Base-by-base conservation (phyloP, 73 alveolate species). In the Paramecium primaurelia region DNA sequence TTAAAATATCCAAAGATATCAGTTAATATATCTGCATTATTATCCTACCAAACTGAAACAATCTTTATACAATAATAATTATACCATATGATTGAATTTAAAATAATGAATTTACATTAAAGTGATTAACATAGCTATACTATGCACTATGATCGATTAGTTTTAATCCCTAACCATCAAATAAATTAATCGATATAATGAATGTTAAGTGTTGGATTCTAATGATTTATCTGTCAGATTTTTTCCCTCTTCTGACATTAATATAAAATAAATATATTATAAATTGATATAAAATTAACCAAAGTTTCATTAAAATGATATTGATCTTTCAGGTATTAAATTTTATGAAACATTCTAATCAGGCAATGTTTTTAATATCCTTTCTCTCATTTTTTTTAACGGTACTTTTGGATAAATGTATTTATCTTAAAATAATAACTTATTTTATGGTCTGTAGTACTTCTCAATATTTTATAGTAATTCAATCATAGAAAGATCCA, bases 161-260 rank as follows among this genome's bases (percentile, higher is more conserved):
- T 80, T 80, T 22, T 59, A 32, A 80, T 80, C 91, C 37, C 73
- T 14, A 47, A 80, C 54, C 75, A 80, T 42, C 73, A 44, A 45
- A 49, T 42, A 80, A 25, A 80, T 2, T 10, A 80, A n/a, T 80
- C 75, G 47, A 44, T 32, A 80, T 40, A 80, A 2, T 25, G 91
- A 40, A 26, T 80, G 49, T 80, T 80, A 22, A 10, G 58, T 80
- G 18, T 10, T 80, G n/a, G 91, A 2, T 80, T 80, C 91, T n/a
- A 80, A 36, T 20, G 71, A 45, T 80, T 80, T 80, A 32, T 80
- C 91, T 3, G 73, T 11, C 71, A 80, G 32, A 47, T 42, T 45
- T 45, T 47, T 40, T 18, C 71, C 71, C 6, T 80, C 91, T 28
- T 80, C 91, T 38, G 91, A 80, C 91, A 80, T 80, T 73, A 18